phyloP scores from a whole-genome alignment of 2,329 filamentous ascomycete species.

The Calycina marina region DNA sequence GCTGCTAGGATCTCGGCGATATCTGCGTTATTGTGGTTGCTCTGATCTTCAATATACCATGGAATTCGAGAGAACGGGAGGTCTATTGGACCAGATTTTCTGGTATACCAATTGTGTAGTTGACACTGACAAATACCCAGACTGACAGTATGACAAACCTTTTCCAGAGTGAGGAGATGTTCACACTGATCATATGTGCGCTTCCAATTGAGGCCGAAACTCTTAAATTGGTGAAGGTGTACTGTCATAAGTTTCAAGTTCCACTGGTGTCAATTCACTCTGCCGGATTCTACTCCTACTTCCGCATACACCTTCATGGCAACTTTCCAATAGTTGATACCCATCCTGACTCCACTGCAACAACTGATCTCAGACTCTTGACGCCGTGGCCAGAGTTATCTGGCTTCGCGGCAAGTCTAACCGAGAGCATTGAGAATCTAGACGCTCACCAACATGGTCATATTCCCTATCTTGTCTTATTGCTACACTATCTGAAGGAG shows the following conservation, averaged over 20 bases:
- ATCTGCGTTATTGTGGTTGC: too few relatives aligned
- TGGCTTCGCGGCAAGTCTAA: constrained; percentile 51
- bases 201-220: constrained; percentile 40
- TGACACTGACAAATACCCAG: too few relatives aligned
- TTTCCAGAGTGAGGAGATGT: constrained; percentile 26
- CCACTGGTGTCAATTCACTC: constrained; percentile 76
- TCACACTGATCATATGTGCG: constrained; percentile 46
- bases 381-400: constrained; percentile 74
- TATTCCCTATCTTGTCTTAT: constrained; percentile 69
- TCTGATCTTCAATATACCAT: too few relatives aligned
- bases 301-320: constrained; percentile 63
- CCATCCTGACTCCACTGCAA: constrained; percentile 77
- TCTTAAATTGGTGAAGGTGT: constrained; percentile 33
- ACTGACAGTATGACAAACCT: constrained; percentile 17
- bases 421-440: constrained; percentile 52
- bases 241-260: constrained; percentile 41
- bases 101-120: too few relatives aligned
- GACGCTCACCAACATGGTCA: constrained; percentile 78
- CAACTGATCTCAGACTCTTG: constrained; percentile 70
- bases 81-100: too few relatives aligned
- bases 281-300: constrained; percentile 83
- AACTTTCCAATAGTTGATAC: constrained; percentile 90
- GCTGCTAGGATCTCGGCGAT: too few relatives aligned
- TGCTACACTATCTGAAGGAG: constrained; percentile 66
- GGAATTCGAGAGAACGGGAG: too few relatives aligned